Conservation (phyloP, 163 green algal genomes). For the Scenedesmus sp. region DNA sequence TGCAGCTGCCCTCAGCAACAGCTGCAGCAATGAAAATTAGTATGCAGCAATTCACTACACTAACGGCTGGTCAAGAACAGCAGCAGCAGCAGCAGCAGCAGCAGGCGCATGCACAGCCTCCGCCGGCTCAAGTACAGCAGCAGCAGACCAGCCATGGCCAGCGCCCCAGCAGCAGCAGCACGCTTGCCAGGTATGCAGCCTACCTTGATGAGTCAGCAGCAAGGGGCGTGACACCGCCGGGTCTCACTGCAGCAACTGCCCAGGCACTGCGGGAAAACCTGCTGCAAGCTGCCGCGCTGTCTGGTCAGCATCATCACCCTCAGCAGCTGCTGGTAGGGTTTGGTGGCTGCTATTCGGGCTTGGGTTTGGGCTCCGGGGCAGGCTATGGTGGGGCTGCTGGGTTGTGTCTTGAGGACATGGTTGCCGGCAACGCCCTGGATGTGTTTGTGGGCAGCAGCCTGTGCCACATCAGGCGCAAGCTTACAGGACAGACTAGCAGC, state of each 20-base stretch:
- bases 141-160: background rate
- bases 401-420: conserved; percentile 17
- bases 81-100: background rate
- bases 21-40: background rate
- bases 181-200: background rate
- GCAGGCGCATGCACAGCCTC: background rate
- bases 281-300: background rate
- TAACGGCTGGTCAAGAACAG: background rate
- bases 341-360: background rate
- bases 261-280: background rate
- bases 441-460: conserved; percentile 23
- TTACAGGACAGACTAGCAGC: background rate
- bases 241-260: conserved; percentile 27
- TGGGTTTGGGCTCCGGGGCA: background rate
- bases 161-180: background rate
- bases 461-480: conserved; percentile 7
- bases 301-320: background rate
- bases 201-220: conserved; percentile 17
- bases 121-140: background rate
- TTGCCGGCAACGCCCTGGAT: background rate
- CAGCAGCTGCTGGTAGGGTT: background rate
- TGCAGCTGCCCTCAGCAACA: background rate
- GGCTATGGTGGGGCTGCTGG: background rate
- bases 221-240: background rate
- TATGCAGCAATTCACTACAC: background rate